These are phyloP conservation scores for Akanthomyces uredinophilus DNA, from an alignment of 2,329 filamentous ascomycete species.

Conservation along the genomic window DNA sequence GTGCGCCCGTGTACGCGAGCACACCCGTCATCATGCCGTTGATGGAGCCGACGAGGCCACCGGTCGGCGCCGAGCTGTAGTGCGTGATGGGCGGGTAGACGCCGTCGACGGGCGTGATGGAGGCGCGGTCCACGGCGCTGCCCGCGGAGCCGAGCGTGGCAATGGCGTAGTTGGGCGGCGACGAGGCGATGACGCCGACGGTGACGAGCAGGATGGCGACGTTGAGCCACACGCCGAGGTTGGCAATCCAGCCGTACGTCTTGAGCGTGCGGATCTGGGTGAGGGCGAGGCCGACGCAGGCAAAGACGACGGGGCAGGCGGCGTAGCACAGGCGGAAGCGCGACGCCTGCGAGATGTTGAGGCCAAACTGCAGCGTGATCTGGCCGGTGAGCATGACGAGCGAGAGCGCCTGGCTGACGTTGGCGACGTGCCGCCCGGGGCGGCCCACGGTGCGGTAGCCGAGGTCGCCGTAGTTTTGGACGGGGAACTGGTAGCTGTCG, in stretches of 20 bases:
- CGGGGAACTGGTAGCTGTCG: conserved; percentile 42
- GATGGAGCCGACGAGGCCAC: conserved; percentile 32
- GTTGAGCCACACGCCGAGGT: conserved; percentile 52
- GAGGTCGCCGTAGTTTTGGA: conserved; percentile 42
- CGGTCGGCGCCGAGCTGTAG: conserved; percentile 29
- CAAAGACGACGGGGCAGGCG: conserved; percentile 46
- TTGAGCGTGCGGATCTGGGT: conserved; percentile 53
- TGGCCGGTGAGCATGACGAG: conserved; percentile 47
- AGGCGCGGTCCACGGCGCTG: conserved; percentile 23
- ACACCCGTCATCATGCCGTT: conserved; percentile 34
- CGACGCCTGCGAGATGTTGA: conserved; percentile 49
- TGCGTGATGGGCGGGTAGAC: conserved; percentile 36
- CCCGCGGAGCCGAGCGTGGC: conserved; percentile 26
- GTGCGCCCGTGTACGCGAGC: conserved; percentile 54
- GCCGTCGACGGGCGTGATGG: conserved; percentile 26
- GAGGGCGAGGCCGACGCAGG: conserved; percentile 44
- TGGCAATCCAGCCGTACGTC: conserved; percentile 50
- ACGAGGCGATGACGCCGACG: conserved; percentile 48
- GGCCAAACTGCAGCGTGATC: conserved; percentile 48
- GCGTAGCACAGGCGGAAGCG: conserved; percentile 47
- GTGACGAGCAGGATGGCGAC: conserved; percentile 49
- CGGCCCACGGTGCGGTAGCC: conserved; percentile 44
- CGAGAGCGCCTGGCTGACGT: conserved; percentile 43
- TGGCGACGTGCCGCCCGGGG: conserved; percentile 40
- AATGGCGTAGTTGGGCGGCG: conserved; percentile 42